Evolutionary conservation across 208 protist species (phyloP), one percentile per base, ranked within the genome.

Genomic region (Perkinsela sp.): DNA sequence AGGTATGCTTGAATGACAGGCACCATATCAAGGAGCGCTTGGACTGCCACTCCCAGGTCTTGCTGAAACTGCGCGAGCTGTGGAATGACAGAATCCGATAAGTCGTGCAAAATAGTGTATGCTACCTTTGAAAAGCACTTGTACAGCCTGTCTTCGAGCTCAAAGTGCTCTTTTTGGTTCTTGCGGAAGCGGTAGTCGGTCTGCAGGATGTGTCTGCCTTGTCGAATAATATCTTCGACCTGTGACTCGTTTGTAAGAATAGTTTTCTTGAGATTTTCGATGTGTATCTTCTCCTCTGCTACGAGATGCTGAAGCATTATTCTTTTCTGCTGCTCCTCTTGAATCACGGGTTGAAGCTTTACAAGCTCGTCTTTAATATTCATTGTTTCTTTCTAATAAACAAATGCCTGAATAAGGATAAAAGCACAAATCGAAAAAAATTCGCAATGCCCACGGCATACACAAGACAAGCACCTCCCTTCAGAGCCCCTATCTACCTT

Each of bases 401-500:
- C 22, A 6, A 57, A 57, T 57, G 6, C 40, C 6, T 57, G 40
- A 57, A 22, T n/a, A 6, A 57, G 40, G 22, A n/a, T 57, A 22
- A 57, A 57, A 57, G 40, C 40, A 6, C 40, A 57, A 57, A 57
- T n/a, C n/a, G n/a, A 57, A 22, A 57, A n/a, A 57, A 57, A 57
- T 57, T 57, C 40, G 40, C 40, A n/a, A n/a, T 22, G 40, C 6
- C 6, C 6, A 57, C 22, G 6, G 13, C 40, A 6, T 57, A 6
- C 13, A 57, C 40, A 57, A 6, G 6, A 57, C 40, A 57, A n/a
- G 22, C 40, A 57, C 6, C 6, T 57, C 13, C 40, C 6, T 57
- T n/a, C 13, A 57, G 22, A 57, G 40, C 32, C 30, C 30, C 6
- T 31, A 22, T 29, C 31, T 78, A 89, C 48, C 79, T 88, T 30